Evolutionary conservation across 1,139 yeast genomes (phyloP).

Genomic region (Candida glucosophila): DNA sequence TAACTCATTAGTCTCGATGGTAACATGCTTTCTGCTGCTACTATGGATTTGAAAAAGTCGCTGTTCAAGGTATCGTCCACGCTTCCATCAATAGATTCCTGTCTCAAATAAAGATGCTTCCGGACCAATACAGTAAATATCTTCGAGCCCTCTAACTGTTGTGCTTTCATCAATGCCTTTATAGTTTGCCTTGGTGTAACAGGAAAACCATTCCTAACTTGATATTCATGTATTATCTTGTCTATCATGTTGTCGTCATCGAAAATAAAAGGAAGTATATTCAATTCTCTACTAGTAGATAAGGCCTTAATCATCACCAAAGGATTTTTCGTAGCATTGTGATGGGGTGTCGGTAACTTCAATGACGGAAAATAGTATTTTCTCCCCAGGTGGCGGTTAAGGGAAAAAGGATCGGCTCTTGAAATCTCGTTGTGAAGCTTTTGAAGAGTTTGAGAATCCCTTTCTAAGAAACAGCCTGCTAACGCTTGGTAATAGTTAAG

Average conservation of each 20-base stretch:
- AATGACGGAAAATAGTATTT: conserved; percentile 8
- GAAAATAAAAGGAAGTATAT: conserved; percentile 9
- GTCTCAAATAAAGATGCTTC: conserved; percentile 5
- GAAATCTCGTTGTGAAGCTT: conserved; percentile 5
- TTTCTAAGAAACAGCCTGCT: conserved; percentile 7
- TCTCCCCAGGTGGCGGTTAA: too few relatives aligned
- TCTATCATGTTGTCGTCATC: conserved; percentile 6
- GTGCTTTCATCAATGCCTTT: conserved; percentile 8
- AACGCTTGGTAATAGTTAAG: conserved; percentile 6
- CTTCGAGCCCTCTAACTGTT: conserved; percentile 11
- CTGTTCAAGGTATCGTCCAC: conserved; percentile 5
- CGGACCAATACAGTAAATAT: conserved; percentile 9
- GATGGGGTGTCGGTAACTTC: conserved; percentile 6
- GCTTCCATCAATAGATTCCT: conserved; percentile 4
- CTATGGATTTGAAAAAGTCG: conserved; percentile 7
- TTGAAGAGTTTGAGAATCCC: conserved; percentile 7
- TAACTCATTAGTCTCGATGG: conserved; percentile 6
- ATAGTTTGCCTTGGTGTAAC: conserved; percentile 5
- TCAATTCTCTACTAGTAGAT: conserved; percentile 5
- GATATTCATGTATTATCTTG: conserved; percentile 5
- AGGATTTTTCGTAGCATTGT: conserved; percentile 4
- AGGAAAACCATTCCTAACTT: conserved; percentile 1
- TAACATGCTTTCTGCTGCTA: conserved; percentile 7
- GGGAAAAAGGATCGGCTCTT: conserved; percentile 1
- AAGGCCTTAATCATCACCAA: conserved; percentile 6